A percentile compares a stretch with the other conserved stretches of the same genome.
Evolutionary conservation across 2,329 filamentous ascomycete species (phyloP).

Genomic region (Rhinocladiella mackenziei): DNA sequence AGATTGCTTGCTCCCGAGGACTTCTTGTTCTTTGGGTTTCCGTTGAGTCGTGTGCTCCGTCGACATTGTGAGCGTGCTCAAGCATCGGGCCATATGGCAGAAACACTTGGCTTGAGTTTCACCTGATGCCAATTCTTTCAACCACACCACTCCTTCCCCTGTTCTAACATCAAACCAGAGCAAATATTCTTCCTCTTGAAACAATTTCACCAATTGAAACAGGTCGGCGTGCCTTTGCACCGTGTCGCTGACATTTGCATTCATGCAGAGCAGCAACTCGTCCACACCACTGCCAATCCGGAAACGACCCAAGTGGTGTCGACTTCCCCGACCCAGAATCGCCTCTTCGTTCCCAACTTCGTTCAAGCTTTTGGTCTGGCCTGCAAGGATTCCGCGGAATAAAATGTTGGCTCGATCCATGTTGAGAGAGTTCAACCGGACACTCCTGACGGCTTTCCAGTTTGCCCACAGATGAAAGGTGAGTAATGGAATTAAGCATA

Average conservation of each 20-base stretch:
- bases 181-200: constrained; percentile 54
- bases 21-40: background rate
- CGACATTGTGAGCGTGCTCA: no score
- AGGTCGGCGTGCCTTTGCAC: no score
- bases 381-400: constrained; percentile 41
- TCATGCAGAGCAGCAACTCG: constrained; percentile 12
- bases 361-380: constrained; percentile 23
- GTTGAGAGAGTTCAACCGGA: constrained; percentile 80
- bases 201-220: constrained; percentile 42
- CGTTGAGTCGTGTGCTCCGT: background rate
- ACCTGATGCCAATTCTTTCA: constrained; percentile 57
- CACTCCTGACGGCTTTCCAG: constrained; percentile 76
- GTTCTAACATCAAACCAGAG: constrained; percentile 52
- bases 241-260: background rate
- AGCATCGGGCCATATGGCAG: constrained; percentile 49
- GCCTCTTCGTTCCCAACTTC: constrained; percentile 19
- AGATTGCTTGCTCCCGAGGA: background rate
- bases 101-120: constrained; percentile 57
- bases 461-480: constrained; percentile 77
- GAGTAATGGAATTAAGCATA: constrained; percentile 66
- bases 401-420: constrained; percentile 79
- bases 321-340: constrained; percentile 6
- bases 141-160: constrained; percentile 53
- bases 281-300: constrained; percentile 16
- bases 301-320: background rate